Evolutionary conservation across 2,329 filamentous ascomycete species (phyloP).

Genomic region (Byssochlamys sp.): DNA sequence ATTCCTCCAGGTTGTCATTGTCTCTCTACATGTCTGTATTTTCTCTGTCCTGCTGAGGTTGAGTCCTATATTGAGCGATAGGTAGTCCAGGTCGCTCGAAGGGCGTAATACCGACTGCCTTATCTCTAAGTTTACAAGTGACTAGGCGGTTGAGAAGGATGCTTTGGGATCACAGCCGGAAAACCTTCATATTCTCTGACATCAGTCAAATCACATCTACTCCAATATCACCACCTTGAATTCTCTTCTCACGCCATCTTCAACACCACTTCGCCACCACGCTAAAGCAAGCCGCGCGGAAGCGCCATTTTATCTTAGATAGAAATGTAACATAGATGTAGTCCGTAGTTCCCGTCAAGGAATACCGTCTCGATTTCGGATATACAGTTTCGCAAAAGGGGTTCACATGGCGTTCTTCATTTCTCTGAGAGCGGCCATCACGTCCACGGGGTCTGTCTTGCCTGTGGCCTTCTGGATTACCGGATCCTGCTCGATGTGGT

Average conservation of each 20-base stretch:
- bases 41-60: not conserved
- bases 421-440: conserved; percentile 77
- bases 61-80: not conserved
- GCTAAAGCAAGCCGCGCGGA: not conserved
- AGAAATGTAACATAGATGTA: not conserved
- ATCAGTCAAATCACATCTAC: not conserved
- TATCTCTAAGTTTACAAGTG: not conserved
- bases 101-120: not conserved
- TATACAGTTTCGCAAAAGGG: not conserved
- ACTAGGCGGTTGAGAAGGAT: too few species aligned
- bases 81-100: not conserved
- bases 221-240: not conserved
- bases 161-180: not conserved
- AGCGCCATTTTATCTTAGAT: not conserved
- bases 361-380: not conserved
- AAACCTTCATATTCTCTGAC: not conserved
- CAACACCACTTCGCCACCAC: not conserved
- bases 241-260: not conserved
- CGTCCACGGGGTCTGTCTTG: conserved; percentile 66
- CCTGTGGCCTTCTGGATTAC: conserved; percentile 75
- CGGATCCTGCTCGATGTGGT: conserved; percentile 51
- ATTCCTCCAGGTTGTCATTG: not conserved
- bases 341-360: not conserved
- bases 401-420: conserved; percentile 58
- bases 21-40: not conserved